phyloP scores from a whole-genome alignment of 805 yeast species.

The Yarrowia sp. region DNA sequence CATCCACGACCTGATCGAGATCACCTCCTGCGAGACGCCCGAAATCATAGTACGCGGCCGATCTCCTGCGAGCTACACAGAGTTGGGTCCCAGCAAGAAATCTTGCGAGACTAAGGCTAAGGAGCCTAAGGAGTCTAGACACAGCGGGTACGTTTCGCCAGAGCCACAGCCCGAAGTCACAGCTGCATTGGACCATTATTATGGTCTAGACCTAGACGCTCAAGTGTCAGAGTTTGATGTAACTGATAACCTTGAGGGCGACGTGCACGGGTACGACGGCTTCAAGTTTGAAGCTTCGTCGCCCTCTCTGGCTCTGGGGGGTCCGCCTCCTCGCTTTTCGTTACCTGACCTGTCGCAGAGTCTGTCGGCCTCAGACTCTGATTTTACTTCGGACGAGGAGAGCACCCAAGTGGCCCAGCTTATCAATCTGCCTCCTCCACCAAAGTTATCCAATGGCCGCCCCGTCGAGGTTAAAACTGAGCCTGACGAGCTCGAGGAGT shows the following conservation, averaged over 20 bases:
- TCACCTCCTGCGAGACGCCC: neutral
- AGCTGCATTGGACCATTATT: neutral
- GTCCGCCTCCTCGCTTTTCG: neutral
- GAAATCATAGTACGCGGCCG: constrained; percentile 15
- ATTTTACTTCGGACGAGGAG: constrained; percentile 2
- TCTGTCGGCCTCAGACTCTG: constrained; percentile 7
- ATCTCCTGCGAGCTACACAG: constrained; percentile 20
- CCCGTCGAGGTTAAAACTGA: constrained; percentile 2
- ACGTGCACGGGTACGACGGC: neutral
- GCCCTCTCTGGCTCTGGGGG: neutral
- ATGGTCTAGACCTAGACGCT: neutral
- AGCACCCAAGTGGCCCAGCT: neutral
- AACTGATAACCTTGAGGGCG: neutral
- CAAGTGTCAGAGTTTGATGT: neutral
- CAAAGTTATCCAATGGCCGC: neutral
- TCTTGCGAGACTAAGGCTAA: neutral
- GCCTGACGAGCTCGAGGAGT: constrained; percentile 12
- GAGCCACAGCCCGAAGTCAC: neutral
- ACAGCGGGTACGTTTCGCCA: neutral
- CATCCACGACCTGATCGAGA: neutral
- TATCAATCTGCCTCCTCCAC: constrained; percentile 2
- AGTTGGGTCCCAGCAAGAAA: neutral
- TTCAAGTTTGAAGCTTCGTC: neutral
- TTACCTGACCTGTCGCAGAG: constrained; percentile 12
- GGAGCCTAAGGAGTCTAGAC: neutral